Evolutionary conservation across 495 filamentous ascomycete species (phyloP), one percentile per base, ranked within the genome.

Genomic region (Astrothelium subdiscretum): DNA sequence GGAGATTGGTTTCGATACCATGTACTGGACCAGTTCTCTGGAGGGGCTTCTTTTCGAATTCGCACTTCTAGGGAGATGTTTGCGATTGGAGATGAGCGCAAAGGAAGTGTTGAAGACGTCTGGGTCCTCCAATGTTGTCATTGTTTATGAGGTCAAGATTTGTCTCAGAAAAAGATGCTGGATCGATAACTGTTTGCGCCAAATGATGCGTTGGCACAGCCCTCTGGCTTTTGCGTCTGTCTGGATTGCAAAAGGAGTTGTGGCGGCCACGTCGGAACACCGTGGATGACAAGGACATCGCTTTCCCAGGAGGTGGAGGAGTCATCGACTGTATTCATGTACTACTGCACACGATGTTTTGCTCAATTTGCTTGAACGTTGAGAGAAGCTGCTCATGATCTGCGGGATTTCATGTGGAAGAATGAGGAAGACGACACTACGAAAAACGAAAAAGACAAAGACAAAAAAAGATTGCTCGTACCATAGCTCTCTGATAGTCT

Each of bases 61-160:
- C 48, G 20, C 48, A 54, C 48, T 54, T 54, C 48, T 54, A 20
- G 22, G 48, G 48, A 29, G 12, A 20, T 5, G 12, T 12, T 29
- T 20, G 22, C 20, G 48, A 20, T 54, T 54, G 48, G 48, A 54
- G 48, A 54, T 26, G 48, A 54, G 48, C 24, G 48, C 48, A 26
- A 54, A 8, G 48, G 48, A 54, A 54, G 48, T 54, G 48, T 54
- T 54, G 48, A 54, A 54, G 48, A 54, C 48, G 48, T 54, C 24
- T n/a, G 48, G 48, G 29, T 54, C 48, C 48, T 24, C 48, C 20
- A 29, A 54, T 20, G 48, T 29, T 20, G 20, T 54, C 8, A 20
- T 54, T 54, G 48, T 20, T 27, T 54, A 54, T 2, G 24, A 11
- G 24, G 24, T 24, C 15, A 8, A 27, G 6, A 54, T 54, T 26